phyloP scores from a whole-genome alignment of 2,329 filamentous ascomycete species.

The Cytospora schulzeri region DNA sequence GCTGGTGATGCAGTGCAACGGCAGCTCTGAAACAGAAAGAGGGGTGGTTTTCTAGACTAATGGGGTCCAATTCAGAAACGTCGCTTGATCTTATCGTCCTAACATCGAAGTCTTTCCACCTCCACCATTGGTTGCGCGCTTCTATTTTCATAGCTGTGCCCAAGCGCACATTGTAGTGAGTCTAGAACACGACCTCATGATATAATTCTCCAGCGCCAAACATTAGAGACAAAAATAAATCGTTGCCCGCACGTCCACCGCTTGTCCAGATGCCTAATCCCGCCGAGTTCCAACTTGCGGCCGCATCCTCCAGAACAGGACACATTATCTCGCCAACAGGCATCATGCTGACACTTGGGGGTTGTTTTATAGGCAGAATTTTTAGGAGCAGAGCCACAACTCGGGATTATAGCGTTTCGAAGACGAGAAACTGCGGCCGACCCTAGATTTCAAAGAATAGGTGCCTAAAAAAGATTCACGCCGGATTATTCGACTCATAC shows the following conservation, averaged over 20 bases:
- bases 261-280: not conserved
- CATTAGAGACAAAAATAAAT: not conserved
- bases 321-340: not conserved
- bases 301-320: not conserved
- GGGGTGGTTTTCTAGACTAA: not conserved
- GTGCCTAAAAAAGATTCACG: slow-evolving; percentile 7
- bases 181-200: not conserved
- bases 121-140: not conserved
- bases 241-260: not conserved
- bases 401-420: not conserved
- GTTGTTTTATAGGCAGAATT: not conserved
- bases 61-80: not conserved
- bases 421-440: not conserved
- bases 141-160: not conserved
- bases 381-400: not conserved
- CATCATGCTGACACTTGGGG: not conserved
- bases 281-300: not conserved
- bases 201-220: no score
- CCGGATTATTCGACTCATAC: slow-evolving; percentile 15
- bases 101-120: not conserved
- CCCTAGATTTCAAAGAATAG: slow-evolving; percentile 1
- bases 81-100: not conserved
- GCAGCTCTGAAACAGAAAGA: not conserved
- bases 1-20: not conserved
- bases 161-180: not conserved